These are phyloP conservation scores for Cladosporium oxysporum DNA, from an alignment of 2,329 filamentous ascomycete genomes.

Conservation along the genomic window DNA sequence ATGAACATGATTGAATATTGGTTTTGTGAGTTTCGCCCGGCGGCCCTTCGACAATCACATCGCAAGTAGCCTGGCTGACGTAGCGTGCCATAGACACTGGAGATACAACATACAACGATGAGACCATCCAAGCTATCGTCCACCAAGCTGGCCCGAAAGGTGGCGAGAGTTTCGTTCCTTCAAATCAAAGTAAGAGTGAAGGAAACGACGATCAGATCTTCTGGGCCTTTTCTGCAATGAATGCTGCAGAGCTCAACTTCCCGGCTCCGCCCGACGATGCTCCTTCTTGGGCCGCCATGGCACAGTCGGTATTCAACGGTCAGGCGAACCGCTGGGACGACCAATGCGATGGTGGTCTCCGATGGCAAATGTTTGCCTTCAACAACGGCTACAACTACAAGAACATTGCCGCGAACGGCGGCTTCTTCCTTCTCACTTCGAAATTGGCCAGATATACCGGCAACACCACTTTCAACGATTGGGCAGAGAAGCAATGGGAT, in stretches of 20 bases:
- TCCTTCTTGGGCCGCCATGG: constrained; percentile 48
- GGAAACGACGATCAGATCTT: constrained; percentile 60
- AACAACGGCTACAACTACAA: constrained; percentile 53
- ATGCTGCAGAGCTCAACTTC: constrained; percentile 55
- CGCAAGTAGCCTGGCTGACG: background rate
- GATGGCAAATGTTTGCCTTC: constrained; percentile 46
- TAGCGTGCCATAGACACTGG: constrained; percentile 55
- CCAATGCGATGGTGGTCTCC: constrained; percentile 42
- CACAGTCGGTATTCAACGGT: constrained; percentile 44
- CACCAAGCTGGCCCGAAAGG: constrained; percentile 60
- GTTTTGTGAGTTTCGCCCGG: constrained; percentile 52
- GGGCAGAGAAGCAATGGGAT: constrained; percentile 52
- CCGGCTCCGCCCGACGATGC: constrained; percentile 42
- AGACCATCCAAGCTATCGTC: constrained; percentile 58
- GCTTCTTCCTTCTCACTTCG: constrained; percentile 53
- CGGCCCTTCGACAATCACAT: background rate
- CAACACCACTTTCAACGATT: constrained; percentile 62
- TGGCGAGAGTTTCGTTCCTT: constrained; percentile 60
- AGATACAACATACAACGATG: constrained; percentile 63
- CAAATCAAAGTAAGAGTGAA: constrained; percentile 40
- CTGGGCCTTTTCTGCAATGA: constrained; percentile 58
- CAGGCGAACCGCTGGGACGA: constrained; percentile 42
- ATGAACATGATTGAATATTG: constrained; percentile 70
- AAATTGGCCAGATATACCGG: constrained; percentile 43
- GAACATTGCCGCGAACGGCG: constrained; percentile 55